phyloP scores from a whole-genome alignment of 306 rosid species.

The Hippophae tibetana region DNA sequence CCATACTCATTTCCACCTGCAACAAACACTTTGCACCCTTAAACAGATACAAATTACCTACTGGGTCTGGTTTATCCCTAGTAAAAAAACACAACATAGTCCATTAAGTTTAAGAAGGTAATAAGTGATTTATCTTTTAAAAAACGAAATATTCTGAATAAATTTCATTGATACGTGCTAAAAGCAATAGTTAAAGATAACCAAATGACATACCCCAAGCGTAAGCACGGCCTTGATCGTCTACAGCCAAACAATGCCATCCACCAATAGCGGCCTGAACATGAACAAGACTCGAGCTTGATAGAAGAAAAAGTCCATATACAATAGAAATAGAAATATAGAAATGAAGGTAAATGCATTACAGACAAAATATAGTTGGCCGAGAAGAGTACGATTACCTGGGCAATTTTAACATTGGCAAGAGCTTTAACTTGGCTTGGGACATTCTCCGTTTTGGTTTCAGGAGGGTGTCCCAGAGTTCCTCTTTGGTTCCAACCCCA shows the following conservation, averaged over 20 bases:
- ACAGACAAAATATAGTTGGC: neutral
- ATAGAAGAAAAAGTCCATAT: neutral
- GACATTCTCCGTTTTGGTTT: constrained; percentile 70
- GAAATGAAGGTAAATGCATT: neutral
- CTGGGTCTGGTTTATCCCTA: neutral
- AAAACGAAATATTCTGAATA: neutral
- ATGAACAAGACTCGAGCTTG: constrained; percentile 7
- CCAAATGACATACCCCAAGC: constrained; percentile 68
- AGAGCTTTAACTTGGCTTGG: constrained; percentile 95
- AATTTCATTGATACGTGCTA: neutral
- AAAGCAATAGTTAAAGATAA: neutral
- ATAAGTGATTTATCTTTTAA: neutral
- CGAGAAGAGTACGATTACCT: constrained; percentile 37
- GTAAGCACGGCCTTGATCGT: constrained; percentile 91
- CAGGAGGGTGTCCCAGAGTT: constrained; percentile 84
- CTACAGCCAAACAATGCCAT: constrained; percentile 99
- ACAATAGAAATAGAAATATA: neutral
- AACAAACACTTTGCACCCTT: constrained; percentile 19
- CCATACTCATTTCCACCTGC: constrained; percentile 98
- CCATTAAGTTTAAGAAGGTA: no score
- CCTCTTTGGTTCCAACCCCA: constrained; percentile 99
- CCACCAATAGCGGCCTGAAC: constrained; percentile 96
- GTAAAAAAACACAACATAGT: neutral
- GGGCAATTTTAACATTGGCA: constrained; percentile 59
- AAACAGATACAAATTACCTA: constrained; percentile 4